These are phyloP conservation scores for Arthrinium puccinioides DNA, from an alignment of 2,329 filamentous ascomycete species.

Conservation along the genomic window DNA sequence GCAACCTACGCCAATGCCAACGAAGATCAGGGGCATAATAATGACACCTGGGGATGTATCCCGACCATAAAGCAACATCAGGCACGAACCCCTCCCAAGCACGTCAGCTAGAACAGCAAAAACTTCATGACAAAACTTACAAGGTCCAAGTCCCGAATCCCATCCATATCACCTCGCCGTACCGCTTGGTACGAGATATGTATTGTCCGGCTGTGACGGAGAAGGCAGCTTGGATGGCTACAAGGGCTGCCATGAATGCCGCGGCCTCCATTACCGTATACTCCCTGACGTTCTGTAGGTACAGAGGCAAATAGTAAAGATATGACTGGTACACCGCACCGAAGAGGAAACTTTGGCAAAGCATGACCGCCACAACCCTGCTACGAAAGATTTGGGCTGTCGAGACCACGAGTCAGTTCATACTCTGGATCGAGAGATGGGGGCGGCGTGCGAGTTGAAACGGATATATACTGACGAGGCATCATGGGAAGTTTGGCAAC, in stretches of 20 bases:
- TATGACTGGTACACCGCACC: slow-evolving; percentile 52
- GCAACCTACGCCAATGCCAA: slow-evolving; percentile 46
- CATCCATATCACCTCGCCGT: slow-evolving; percentile 49
- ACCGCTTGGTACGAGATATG: slow-evolving; percentile 48
- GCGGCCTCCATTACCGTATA: slow-evolving; percentile 37
- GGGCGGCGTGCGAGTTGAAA: background rate
- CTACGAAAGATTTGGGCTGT: slow-evolving; percentile 46
- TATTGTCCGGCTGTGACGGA: slow-evolving; percentile 48
- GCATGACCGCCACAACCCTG: slow-evolving; percentile 43
- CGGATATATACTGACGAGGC: slow-evolving; percentile 30
- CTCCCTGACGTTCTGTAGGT: slow-evolving; percentile 47
- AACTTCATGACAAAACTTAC: slow-evolving; percentile 13
- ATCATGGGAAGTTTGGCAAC: slow-evolving; percentile 50
- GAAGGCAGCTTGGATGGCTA: slow-evolving; percentile 35
- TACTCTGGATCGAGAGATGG: background rate
- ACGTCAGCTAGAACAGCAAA: background rate
- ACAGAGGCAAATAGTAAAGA: slow-evolving; percentile 55
- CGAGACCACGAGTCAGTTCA: background rate
- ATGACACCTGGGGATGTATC: slow-evolving; percentile 39
- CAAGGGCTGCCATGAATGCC: slow-evolving; percentile 40
- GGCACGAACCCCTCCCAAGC: slow-evolving; percentile 35
- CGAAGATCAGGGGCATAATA: slow-evolving; percentile 39
- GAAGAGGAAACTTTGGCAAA: slow-evolving; percentile 52
- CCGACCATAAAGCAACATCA: slow-evolving; percentile 41
- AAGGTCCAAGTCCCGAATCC: slow-evolving; percentile 28